A percentile compares a stretch with the other conserved stretches of the same genome.
Evolutionary conservation across 768 basidiomycete genomes (phyloP).

Genomic region (Tricholomella constricta): DNA sequence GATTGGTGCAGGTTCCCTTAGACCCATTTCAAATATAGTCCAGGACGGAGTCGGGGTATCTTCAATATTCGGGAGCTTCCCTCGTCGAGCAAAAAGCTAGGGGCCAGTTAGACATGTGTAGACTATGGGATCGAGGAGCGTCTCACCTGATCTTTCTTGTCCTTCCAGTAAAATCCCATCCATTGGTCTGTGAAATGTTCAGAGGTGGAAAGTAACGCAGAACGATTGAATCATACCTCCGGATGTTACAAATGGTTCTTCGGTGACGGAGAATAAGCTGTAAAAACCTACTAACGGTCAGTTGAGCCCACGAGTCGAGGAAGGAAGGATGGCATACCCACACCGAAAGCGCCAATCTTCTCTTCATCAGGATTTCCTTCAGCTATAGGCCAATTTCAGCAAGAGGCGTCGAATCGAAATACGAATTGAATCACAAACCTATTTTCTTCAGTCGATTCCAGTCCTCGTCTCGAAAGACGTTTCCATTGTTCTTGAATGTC

Average conservation of each 20-base stretch:
- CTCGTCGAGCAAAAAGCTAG: conserved; percentile 83
- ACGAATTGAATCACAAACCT: conserved; percentile 45
- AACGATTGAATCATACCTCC: conserved; percentile 50
- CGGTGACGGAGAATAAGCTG: conserved; percentile 80
- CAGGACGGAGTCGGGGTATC: conserved; percentile 44
- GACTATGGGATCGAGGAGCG: neutral
- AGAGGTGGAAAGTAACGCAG: conserved; percentile 23
- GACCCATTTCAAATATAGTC: conserved; percentile 89
- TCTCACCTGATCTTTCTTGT: conserved; percentile 81
- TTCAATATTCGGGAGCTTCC: conserved; percentile 50
- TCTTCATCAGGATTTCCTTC: conserved; percentile 94
- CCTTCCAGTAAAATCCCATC: conserved; percentile 98
- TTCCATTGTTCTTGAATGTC: conserved; percentile 88
- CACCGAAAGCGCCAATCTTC: conserved; percentile 95
- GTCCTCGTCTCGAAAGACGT: conserved; percentile 79
- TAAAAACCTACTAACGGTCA: conserved; percentile 56
- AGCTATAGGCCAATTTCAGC: conserved; percentile 42
- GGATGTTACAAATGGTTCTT: conserved; percentile 81
- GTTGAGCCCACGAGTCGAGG: neutral
- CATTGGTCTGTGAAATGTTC: conserved; percentile 59
- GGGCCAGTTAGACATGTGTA: conserved; percentile 6
- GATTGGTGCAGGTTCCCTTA: conserved; percentile 79
- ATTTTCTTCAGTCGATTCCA: conserved; percentile 92
- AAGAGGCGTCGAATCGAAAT: neutral
- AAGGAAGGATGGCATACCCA: conserved; percentile 46